A percentile compares a stretch with the other conserved stretches of the same genome.
Conservation (phyloP, 768 basidiomycete species). For the Lactifluus piperatus region DNA sequence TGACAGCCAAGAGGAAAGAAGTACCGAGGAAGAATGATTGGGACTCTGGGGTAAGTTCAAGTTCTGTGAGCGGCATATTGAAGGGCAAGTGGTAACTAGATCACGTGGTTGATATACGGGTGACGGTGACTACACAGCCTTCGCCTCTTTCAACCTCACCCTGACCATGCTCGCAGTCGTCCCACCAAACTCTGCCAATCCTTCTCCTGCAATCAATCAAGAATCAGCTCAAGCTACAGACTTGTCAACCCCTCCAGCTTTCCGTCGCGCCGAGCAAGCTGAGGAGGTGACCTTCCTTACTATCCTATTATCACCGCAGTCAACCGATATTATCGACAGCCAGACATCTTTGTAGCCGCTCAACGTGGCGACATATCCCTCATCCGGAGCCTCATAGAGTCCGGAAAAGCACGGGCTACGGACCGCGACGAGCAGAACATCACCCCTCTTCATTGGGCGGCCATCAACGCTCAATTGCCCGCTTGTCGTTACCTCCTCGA, state of each 20-base stretch:
- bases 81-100: background rate
- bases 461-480: constrained; percentile 91
- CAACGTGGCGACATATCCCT: constrained; percentile 75
- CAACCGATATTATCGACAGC: constrained; percentile 27
- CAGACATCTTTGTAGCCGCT: constrained; percentile 73
- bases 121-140: too few relatives aligned
- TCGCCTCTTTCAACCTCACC: too few relatives aligned
- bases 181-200: constrained; percentile 41
- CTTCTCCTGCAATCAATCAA: constrained; percentile 36
- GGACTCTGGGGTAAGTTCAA: background rate
- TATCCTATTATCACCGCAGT: background rate
- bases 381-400: constrained; percentile 59
- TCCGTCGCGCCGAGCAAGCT: background rate
- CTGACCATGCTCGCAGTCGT: constrained; percentile 26
- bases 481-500: constrained; percentile 83
- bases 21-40: background rate
- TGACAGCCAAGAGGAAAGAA: background rate
- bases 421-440: constrained; percentile 88
- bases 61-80: background rate
- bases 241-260: constrained; percentile 26
- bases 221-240: constrained; percentile 36
- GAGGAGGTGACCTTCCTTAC: constrained; percentile 2
- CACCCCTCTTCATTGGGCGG: constrained; percentile 96
- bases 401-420: constrained; percentile 58
- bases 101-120: background rate